Base-by-base conservation (phyloP, 768 basidiomycete genomes). In the Russula ochroleuca region DNA sequence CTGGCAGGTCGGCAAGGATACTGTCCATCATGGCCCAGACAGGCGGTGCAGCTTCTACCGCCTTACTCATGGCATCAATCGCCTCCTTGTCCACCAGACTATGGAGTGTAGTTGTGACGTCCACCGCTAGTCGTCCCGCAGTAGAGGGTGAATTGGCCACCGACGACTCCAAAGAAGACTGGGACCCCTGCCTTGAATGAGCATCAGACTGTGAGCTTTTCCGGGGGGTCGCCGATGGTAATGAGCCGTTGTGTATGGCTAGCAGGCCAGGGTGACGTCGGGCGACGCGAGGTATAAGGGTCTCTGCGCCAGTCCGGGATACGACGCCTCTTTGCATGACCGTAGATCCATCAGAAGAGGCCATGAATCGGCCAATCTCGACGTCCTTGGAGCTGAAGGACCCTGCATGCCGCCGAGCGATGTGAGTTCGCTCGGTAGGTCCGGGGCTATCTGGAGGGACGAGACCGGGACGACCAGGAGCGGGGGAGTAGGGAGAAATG, bases 341-440 rank as follows among this genome's bases (percentile, higher is more conserved):
- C 1, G 70, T 74, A 3, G 73, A 71, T 2, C 76, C 62, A 50
- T 85, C 81, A 67, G 83, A 83, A n/a, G 86, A 87, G 9, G 90
- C 88, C 55, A 91, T 72, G 59, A 83, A 79, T 74, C 87, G 92
- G 45, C 94, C 94, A 56, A 91, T 85, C 71, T 96, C 88, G 7
- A 96, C 89, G 72, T 97, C 94, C 71, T 92, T 90, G 28, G 82
- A 86, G 65, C 94, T 96, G 77, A 96, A 98, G 4, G 94, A 96
- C n/a, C 94, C 94, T 6, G 91, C 94, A 73, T 96, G 90, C 41
- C 94, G 81, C 49, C 94, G 80, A 25, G 84, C 81, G 54, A 82
- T 86, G 31, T 85, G 84, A 54, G 70, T 68, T 56, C 67, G 50
- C 37, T 57, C 59, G 9, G 58, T 45, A 35, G 67, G 67, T 15